These are phyloP conservation scores for Radiomyces spectabilis DNA, from an alignment of 192 early-diverging fungal species.

Conservation along the genomic window DNA sequence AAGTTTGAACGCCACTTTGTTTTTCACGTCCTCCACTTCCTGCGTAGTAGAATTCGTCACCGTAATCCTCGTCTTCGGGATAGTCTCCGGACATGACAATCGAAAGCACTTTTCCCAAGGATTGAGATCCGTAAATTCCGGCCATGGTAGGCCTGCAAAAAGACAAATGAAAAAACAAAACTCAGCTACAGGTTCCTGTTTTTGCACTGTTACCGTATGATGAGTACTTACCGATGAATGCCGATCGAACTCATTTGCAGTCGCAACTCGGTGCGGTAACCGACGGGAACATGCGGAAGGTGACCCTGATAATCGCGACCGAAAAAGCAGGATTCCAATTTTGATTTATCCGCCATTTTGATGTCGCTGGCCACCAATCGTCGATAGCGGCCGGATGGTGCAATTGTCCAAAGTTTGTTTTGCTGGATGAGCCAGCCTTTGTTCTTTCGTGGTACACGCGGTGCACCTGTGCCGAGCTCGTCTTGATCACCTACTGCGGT, in stretches of 20 bases:
- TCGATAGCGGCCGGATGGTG: too few relatives aligned
- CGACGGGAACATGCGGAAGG: background rate
- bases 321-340: too few relatives aligned
- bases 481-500: too few relatives aligned
- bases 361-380: too few relatives aligned
- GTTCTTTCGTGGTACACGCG: too few relatives aligned
- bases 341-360: too few relatives aligned
- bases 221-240: background rate
- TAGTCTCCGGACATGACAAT: slow-evolving; percentile 62
- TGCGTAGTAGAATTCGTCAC: slow-evolving; percentile 57
- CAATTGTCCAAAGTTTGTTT: too few relatives aligned
- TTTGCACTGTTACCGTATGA: background rate
- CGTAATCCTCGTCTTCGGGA: slow-evolving; percentile 57
- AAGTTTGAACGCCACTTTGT: slow-evolving; percentile 44
- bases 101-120: slow-evolving; percentile 37
- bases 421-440: too few relatives aligned
- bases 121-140: slow-evolving; percentile 50
- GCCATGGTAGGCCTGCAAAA: slow-evolving; percentile 43
- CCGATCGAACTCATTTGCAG: background rate
- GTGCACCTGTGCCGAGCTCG: too few relatives aligned
- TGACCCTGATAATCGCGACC: background rate
- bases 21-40: slow-evolving; percentile 56
- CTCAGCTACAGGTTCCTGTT: background rate
- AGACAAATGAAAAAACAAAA: background rate
- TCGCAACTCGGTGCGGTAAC: background rate